Conservation (phyloP, 2,329 filamentous ascomycete species). For the Colletotrichum acutatum region DNA sequence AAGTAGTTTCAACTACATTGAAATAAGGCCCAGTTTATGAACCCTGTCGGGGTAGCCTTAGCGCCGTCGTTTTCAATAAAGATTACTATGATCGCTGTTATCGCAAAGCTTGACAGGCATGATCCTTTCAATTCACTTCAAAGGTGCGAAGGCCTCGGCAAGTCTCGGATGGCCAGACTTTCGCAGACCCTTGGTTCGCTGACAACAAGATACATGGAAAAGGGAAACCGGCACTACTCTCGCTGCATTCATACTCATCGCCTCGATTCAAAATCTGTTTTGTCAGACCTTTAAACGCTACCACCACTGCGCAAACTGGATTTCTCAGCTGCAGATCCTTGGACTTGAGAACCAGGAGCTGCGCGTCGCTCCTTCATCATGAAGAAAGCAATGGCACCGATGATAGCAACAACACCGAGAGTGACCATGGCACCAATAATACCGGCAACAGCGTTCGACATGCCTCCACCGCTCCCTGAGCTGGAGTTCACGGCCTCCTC, state of each 20-base stretch:
- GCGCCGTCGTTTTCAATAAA: background rate
- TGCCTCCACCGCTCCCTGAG: conserved; percentile 33
- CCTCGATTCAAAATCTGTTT: too few relatives aligned
- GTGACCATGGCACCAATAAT: conserved; percentile 48
- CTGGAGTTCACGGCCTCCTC: conserved; percentile 26
- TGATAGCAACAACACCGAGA: conserved; percentile 41
- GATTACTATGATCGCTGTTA: background rate
- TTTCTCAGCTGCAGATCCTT: background rate
- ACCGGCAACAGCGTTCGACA: conserved; percentile 48
- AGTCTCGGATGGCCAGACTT: background rate
- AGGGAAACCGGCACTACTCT: background rate
- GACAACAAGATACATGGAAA: background rate
- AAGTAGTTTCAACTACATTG: background rate
- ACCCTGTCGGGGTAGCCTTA: background rate
- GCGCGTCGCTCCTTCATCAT: conserved; percentile 13
- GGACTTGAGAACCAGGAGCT: background rate
- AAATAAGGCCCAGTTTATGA: background rate
- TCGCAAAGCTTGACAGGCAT: background rate
- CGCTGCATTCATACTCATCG: too few relatives aligned
- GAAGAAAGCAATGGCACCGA: conserved; percentile 17
- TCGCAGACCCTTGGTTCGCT: background rate
- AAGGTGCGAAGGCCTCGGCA: background rate
- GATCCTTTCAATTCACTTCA: background rate
- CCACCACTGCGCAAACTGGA: conserved; percentile 10
- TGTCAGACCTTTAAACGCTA: background rate